Evolutionary conservation across 805 yeast genomes (phyloP).

Genomic region (Cyberlindnera euphorbiae): DNA sequence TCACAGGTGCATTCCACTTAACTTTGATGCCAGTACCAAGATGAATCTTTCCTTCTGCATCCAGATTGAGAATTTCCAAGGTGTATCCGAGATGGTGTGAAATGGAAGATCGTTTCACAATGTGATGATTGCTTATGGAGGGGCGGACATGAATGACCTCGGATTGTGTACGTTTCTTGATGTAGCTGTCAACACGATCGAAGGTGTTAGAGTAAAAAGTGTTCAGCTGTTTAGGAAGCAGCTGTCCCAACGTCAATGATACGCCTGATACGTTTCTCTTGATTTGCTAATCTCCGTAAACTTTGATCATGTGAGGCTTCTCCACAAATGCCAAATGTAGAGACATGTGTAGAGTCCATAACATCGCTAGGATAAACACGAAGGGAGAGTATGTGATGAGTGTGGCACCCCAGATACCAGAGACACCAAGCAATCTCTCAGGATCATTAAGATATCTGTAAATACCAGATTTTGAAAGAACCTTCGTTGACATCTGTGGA

Average conservation of each 20-base stretch:
- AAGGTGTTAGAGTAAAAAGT: constrained; percentile 38
- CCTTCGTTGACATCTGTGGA: constrained; percentile 43
- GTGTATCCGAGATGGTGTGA: constrained; percentile 30
- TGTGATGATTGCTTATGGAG: too few relatives aligned
- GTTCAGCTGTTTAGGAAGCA: constrained; percentile 35
- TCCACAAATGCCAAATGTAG: constrained; percentile 70
- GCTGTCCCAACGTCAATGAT: constrained; percentile 30
- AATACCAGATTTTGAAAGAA: constrained; percentile 72
- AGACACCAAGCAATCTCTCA: constrained; percentile 70
- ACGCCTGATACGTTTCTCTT: constrained; percentile 47
- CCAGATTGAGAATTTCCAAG: constrained; percentile 20
- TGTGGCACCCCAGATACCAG: constrained; percentile 74
- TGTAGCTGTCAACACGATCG: constrained; percentile 29
- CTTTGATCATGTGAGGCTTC: constrained; percentile 68
- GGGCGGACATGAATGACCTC: constrained; percentile 12
- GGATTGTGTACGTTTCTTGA: constrained; percentile 25
- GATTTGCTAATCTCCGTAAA: constrained; percentile 64
- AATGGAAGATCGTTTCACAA: constrained; percentile 10
- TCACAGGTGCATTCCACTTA: constrained; percentile 48
- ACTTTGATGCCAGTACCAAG: constrained; percentile 53
- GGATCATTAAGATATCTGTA: constrained; percentile 81
- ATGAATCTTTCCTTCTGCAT: constrained; percentile 19
- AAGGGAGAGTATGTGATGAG: constrained; percentile 51
- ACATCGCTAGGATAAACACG: constrained; percentile 46
- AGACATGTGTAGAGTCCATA: constrained; percentile 66